Evolutionary conservation across 331 rosid genomes (phyloP).

Genomic region (Pyracantha coccinea): DNA sequence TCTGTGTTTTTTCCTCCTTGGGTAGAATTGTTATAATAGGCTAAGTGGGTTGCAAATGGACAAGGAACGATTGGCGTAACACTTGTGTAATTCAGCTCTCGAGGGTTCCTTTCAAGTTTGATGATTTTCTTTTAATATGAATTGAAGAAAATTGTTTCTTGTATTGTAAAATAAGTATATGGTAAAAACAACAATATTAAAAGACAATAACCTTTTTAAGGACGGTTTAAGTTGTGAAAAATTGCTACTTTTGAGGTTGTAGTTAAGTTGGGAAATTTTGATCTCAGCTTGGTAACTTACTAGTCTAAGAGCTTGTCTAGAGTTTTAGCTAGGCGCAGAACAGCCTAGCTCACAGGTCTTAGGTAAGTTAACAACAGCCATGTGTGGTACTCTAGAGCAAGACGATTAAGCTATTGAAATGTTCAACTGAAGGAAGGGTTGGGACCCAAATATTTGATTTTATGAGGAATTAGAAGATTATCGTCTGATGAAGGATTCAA

Average conservation of each 20-base stretch:
- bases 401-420: not conserved
- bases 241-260: not conserved
- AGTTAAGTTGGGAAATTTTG: not conserved
- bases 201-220: not conserved
- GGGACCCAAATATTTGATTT: not conserved
- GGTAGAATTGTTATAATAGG: not conserved
- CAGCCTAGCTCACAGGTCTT: not conserved
- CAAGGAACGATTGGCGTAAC: not conserved
- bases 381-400: not conserved
- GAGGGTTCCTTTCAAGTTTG: not conserved
- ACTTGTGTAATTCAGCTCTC: not conserved
- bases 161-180: not conserved
- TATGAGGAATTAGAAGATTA: not conserved
- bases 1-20: not conserved
- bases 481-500: not conserved
- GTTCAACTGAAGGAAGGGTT: not conserved
- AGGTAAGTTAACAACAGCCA: not conserved
- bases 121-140: not conserved
- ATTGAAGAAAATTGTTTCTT: not conserved
- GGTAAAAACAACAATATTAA: not conserved
- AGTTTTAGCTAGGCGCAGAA: not conserved
- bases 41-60: not conserved
- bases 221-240: not conserved
- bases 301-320: not conserved
- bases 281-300: not conserved